Evolutionary conservation across 176 grass and related monocot genomes (phyloP), one percentile per base, ranked within the genome.

Genomic region (Rhipidocladum racemiflorum): DNA sequence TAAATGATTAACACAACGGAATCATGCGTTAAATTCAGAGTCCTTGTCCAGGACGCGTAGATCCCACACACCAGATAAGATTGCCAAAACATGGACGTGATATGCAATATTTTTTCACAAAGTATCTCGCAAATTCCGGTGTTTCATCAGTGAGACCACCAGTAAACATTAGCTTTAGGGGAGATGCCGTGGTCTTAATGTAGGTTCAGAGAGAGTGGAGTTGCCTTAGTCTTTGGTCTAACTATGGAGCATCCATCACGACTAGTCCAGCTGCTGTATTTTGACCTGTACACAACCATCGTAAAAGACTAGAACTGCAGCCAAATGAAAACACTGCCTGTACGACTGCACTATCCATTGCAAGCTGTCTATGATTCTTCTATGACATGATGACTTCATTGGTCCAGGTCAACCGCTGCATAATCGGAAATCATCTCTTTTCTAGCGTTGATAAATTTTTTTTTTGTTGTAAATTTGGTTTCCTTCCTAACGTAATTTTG

Each of bases 181-280:
- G 20, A 79, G 25, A 57, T 68, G 45, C 4, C 72, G 24, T 4
- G 17, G 14, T 44, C 51, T n/a, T 17, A 7, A 12, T 25, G 72
- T 68, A 68, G 82, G 17, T 57, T 77, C 50, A 77, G 27, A 76
- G 25, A 76, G 38, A 62, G 56, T 25, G 50, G 70, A 48, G 27
- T 25, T 68, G 21, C 5, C 10, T n/a, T 36, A 13, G 38, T 64
- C 14, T 73, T 63, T 21, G 50, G 68, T 83, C 68, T 38, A 57
- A 7, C 44, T 46, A 46, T 2, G 4, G 56, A 27, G 56, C 11
- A 23, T 46, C 6, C 14, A 28, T 38, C 65, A 15, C 4, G 64
- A 61, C 54, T 61, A 28, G 65, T 61, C 21, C 83, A 61, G 51
- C 64, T 39, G 63, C 6, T 36, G 39, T 13, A 34, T 60, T 39